phyloP scores from a whole-genome alignment of 176 grass and related monocot species.

The Oryza rufipogon region DNA sequence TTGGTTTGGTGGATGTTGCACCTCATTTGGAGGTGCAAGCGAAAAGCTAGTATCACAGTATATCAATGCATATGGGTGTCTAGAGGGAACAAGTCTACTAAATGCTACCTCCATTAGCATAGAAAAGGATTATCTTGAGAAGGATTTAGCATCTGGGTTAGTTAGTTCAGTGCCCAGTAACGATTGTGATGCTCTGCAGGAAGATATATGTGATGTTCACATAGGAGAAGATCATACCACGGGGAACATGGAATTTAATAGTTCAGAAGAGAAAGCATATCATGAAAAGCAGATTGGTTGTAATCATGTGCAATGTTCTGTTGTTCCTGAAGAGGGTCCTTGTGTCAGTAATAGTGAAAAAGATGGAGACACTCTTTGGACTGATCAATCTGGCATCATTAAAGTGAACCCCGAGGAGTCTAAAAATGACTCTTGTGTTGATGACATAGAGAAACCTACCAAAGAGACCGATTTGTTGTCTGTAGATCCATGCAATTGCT shows the following conservation, averaged over 20 bases:
- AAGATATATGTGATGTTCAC: slow-evolving; percentile 35
- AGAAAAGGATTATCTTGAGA: slow-evolving; percentile 65
- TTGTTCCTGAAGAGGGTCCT: neutral
- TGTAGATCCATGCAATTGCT: slow-evolving; percentile 45
- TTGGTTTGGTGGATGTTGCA: slow-evolving; percentile 96
- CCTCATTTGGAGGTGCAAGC: slow-evolving; percentile 76
- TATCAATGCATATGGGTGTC: slow-evolving; percentile 56
- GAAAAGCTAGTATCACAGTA: slow-evolving; percentile 73
- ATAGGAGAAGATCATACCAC: slow-evolving; percentile 20
- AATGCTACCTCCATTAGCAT: slow-evolving; percentile 65
- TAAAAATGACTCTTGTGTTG: slow-evolving; percentile 38
- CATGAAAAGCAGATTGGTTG: neutral
- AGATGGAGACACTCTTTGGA: slow-evolving; percentile 21
- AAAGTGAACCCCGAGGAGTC: slow-evolving; percentile 42
- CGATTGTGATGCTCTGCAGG: slow-evolving; percentile 23
- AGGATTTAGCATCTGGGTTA: slow-evolving; percentile 26
- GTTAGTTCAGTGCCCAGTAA: slow-evolving; percentile 10
- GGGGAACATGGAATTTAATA: slow-evolving; percentile 3
- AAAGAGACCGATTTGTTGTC: slow-evolving; percentile 19
- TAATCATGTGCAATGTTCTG: slow-evolving; percentile 10
- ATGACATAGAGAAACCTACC: slow-evolving; percentile 30
- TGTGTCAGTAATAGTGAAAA: slow-evolving; percentile 30
- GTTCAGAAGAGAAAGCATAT: slow-evolving; percentile 31
- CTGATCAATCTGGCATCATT: slow-evolving; percentile 26
- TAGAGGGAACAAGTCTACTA: slow-evolving; percentile 63